phyloP scores from a whole-genome alignment of 805 yeast genomes.

The Saccharomyces eubayanus region DNA sequence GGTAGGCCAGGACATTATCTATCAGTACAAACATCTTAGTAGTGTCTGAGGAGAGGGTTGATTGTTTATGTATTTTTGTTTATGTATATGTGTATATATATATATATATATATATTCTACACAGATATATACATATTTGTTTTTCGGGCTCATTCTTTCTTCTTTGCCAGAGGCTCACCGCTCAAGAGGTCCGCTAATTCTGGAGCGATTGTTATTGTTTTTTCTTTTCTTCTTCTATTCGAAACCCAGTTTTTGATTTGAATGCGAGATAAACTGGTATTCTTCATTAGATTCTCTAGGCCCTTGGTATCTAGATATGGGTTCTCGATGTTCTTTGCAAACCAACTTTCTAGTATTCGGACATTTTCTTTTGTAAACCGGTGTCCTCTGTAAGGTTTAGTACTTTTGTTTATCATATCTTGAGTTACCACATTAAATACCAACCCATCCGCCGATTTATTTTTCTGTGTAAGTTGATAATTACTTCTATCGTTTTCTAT shows the following conservation, averaged over 20 bases:
- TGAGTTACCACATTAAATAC: conserved; percentile 14
- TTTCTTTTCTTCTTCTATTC: conserved; percentile 22
- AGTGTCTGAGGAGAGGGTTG: background rate
- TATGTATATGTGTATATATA: background rate
- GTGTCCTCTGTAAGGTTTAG: conserved; percentile 15
- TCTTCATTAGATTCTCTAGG: conserved; percentile 3
- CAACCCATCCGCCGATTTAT: background rate
- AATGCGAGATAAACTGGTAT: conserved; percentile 13
- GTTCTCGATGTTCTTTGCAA: conserved; percentile 6
- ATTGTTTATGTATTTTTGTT: background rate
- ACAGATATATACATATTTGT: background rate
- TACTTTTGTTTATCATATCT: conserved; percentile 8
- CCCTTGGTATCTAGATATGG: conserved; percentile 15
- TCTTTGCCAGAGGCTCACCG: background rate
- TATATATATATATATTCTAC: background rate
- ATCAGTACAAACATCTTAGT: background rate
- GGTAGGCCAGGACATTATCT: background rate
- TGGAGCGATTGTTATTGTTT: conserved; percentile 9
- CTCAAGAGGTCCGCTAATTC: conserved; percentile 5
- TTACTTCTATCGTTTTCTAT: background rate
- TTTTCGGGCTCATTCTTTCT: background rate
- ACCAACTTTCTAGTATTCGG: conserved; percentile 14
- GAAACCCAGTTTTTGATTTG: conserved; percentile 26
- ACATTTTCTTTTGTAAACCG: conserved; percentile 13
- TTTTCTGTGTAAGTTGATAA: background rate